Conservation (phyloP, 495 filamentous ascomycete genomes). For the Xylaria acuta region DNA sequence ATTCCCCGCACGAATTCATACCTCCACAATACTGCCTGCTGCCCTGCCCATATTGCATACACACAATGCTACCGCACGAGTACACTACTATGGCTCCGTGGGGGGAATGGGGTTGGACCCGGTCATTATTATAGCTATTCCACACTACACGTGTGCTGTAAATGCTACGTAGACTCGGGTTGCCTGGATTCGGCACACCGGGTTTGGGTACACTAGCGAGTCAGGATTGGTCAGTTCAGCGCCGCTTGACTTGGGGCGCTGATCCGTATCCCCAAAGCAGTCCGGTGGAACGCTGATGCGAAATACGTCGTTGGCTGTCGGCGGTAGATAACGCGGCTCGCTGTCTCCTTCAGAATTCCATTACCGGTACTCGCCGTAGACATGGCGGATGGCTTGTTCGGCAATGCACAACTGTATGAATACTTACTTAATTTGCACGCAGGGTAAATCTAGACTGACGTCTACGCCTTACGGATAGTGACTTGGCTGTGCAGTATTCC, state of each 20-base stretch:
- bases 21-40: slow-evolving; percentile 6
- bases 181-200: slow-evolving; percentile 13
- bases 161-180: neutral
- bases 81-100: neutral
- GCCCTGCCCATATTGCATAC: slow-evolving; percentile 7
- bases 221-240: slow-evolving; percentile 11
- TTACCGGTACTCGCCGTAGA: slow-evolving; percentile 7
- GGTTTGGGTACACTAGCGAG: slow-evolving; percentile 9
- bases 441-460: neutral
- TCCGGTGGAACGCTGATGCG: neutral
- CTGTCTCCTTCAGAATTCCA: neutral
- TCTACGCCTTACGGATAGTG: neutral
- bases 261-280: neutral
- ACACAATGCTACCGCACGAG: slow-evolving; percentile 1
- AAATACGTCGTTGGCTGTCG: neutral
- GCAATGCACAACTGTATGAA: neutral
- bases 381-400: neutral
- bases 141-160: neutral
- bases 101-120: slow-evolving; percentile 7
- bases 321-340: neutral
- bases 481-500: neutral
- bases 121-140: neutral
- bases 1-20: slow-evolving; percentile 12
- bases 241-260: neutral
- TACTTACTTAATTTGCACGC: neutral